These are phyloP conservation scores for Colletotrichum paranaense DNA, from an alignment of 2,329 filamentous ascomycete genomes.

Conservation along the genomic window DNA sequence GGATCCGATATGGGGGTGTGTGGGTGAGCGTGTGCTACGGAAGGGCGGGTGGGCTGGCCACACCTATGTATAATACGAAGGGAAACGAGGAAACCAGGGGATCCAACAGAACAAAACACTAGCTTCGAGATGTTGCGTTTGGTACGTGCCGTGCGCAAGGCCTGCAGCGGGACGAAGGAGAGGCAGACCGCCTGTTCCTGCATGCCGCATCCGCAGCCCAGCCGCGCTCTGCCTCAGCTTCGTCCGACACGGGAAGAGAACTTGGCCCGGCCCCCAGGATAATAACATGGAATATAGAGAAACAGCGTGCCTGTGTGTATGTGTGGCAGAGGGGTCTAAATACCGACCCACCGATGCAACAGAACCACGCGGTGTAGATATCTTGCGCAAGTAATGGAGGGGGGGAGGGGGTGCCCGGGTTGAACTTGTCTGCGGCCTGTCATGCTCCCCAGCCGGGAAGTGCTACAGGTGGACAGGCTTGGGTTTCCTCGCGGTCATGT, in stretches of 20 bases:
- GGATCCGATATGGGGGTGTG: neutral
- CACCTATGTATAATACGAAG: conserved; percentile 18
- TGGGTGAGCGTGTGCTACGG: neutral
- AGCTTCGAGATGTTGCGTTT: conserved; percentile 10
- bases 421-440: neutral
- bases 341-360: conserved; percentile 10
- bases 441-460: neutral
- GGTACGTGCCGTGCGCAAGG: conserved; percentile 21
- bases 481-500: neutral
- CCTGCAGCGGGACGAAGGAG: conserved; percentile 17
- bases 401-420: conserved; percentile 1
- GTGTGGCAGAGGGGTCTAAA: neutral
- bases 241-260: conserved; percentile 14
- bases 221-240: conserved; percentile 27
- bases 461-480: neutral
- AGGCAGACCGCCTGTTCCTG: neutral
- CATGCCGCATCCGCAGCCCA: conserved; percentile 16
- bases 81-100: conserved; percentile 17
- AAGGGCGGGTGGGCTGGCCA: conserved; percentile 1
- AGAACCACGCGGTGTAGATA: neutral
- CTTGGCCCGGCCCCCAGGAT: conserved; percentile 6
- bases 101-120: conserved; percentile 25
- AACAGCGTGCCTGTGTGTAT: neutral
- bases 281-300: neutral
- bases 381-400: neutral